Evolutionary conservation across 768 basidiomycete species (phyloP), one percentile per base, ranked within the genome.

Genomic region (Tulasnella sp.): DNA sequence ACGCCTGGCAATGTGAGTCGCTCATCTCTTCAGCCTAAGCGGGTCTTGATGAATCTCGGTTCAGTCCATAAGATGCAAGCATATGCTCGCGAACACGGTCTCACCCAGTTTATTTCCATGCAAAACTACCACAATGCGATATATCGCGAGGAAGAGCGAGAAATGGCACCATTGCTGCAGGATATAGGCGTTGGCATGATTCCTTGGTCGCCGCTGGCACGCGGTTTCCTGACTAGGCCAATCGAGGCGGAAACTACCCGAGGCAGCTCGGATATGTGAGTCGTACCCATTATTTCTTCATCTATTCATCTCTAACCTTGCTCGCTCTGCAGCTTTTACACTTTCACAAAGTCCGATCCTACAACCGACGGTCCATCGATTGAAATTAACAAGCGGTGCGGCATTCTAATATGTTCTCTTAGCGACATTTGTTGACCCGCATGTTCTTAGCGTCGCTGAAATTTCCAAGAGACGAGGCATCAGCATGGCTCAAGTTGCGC

Each of bases 121-220:
- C 75, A 76, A 44, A 76, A 76, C 42, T 44, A 20, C 20, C 42
- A 76, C 35, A 76, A 76, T 20, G 48, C 55, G 74, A 15, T 76
- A 2, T 76, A 76, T 29, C 75, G 75, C 23, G 75, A 76, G 29
- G 75, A 76, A 46, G 75, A 76, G 37, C 44, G 75, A 35, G 75
- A 76, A 44, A 69, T 76, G 46, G 23, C 57, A 32, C 75, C 75
- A 18, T 32, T 67, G n/a, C 32, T 76, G 32, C 55, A 76, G 75
- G 75, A 57, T 39, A 23, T 76, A 4, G 82, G 83, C 44, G 79
- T 80, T 37, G 83, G 81, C 16, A 15, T 78, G 76, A 82, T 83
- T 69, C 82, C 82, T 5, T 83, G 83, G 83, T 80, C 77, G 3
- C 80, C 82, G 4, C 79, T 83, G 37, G 81, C 80, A 0, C 79